Evolutionary conservation across 306 rosid genomes (phyloP), one percentile per base, ranked within the genome.

Genomic region (Medicago lupulina): DNA sequence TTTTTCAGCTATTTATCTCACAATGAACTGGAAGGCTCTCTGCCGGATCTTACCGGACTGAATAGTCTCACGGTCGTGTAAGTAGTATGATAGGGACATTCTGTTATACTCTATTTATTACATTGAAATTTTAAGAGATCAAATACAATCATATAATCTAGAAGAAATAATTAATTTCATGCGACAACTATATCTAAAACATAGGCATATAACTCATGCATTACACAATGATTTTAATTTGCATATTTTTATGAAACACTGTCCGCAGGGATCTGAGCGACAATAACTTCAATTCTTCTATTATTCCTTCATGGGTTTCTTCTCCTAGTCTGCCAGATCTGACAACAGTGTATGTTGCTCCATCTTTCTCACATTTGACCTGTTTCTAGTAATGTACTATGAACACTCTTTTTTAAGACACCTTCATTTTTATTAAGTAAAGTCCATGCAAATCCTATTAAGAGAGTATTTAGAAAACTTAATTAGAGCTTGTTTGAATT

Each of bases 21-120:
- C 80, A 91, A 91, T 46, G 40, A 47, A 51, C 64, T 91, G 44
- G 85, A 19, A 21, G 88, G 90, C 58, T 79, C 74, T 54, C 44
- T 88, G 61, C 95, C 92, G 1, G 74, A 88, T 77, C 84, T 91
- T 44, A 79, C 74, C n/a, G 82, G 88, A 76, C 53, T 86, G 88
- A 80, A n/a, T 47, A 58, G 17, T 11, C 91, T 89, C 62, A 31
- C 21, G 8, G 83, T 61, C 67, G 79, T 89, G 97, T 91, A 83
- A 82, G 97, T 79, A 23, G 49, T 19, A 70, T 49, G 40, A 65
- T 19, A 49, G 17, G 54, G 41, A 64, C 18, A 40, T 4, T 46
- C 38, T 57, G 16, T 66, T 63, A 23, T 71, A 34, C 67, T 64
- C 19, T 55, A 13, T 15, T 39, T 34, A 57, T 40, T 76, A 31